A percentile compares a stretch with the other conserved stretches of the same genome.
phyloP scores from a whole-genome alignment of 2,329 filamentous ascomycete species.

The Corynespora cassiicola region DNA sequence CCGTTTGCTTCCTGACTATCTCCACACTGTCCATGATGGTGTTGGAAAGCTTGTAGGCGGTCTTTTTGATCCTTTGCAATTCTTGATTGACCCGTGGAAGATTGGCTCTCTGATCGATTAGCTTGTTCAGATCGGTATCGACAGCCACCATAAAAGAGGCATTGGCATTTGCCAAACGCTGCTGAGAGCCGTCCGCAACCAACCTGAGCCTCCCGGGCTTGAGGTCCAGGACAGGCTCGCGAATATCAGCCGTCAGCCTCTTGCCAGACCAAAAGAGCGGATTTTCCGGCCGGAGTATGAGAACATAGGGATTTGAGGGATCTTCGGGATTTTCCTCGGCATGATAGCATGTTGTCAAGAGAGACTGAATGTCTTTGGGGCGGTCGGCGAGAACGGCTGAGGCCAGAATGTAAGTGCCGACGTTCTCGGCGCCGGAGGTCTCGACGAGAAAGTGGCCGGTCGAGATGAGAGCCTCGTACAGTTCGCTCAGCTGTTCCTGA shows the following conservation, averaged over 20 bases:
- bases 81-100: conserved; percentile 89
- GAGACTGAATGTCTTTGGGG: conserved; percentile 81
- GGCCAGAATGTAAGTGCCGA: conserved; percentile 80
- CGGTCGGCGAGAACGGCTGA: conserved; percentile 79
- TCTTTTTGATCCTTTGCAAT: conserved; percentile 92
- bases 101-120: conserved; percentile 92
- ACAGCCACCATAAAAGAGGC: conserved; percentile 77
- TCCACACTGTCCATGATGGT: conserved; percentile 99
- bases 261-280: conserved; percentile 82
- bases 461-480: conserved; percentile 81
- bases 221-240: conserved; percentile 82
- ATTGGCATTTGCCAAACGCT: conserved; percentile 79
- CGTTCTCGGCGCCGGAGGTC: conserved; percentile 70
- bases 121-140: conserved; percentile 83
- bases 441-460: conserved; percentile 89
- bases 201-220: conserved; percentile 86
- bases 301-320: conserved; percentile 78
- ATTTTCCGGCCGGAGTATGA: conserved; percentile 84
- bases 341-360: conserved; percentile 81
- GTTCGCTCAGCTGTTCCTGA: conserved; percentile 71
- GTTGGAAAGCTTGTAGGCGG: conserved; percentile 94
- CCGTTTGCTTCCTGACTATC: conserved; percentile 85
- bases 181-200: conserved; percentile 85
- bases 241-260: conserved; percentile 72
- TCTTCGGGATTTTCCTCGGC: conserved; percentile 74